phyloP scores from a whole-genome alignment of 305 asterid species.

The Rubia tinctorum region DNA sequence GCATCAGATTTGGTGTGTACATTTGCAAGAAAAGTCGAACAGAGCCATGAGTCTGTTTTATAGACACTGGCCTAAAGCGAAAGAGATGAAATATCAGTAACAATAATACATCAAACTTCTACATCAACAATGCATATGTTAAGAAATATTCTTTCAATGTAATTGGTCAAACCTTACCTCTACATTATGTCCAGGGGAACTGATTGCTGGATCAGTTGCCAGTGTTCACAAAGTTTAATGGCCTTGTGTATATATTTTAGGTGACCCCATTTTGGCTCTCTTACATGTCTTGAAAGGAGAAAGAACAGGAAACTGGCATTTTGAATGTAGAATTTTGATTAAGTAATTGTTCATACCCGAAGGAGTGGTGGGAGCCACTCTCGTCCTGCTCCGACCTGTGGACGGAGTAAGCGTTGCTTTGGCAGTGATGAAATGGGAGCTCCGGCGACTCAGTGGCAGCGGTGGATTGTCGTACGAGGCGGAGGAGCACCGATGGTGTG shows the following conservation, averaged over 20 bases:
- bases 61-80: slow-evolving; percentile 68
- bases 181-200: slow-evolving; percentile 70
- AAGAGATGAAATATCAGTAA: slow-evolving; percentile 8
- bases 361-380: too few species aligned
- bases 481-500: too few species aligned
- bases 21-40: slow-evolving; percentile 94
- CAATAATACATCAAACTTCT: too few species aligned
- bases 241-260: slow-evolving; percentile 90
- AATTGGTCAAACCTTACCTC: slow-evolving; percentile 45
- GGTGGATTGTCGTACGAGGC: too few species aligned
- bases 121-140: neutral
- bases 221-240: slow-evolving; percentile 90
- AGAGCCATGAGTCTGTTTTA: slow-evolving; percentile 62
- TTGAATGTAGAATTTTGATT: too few species aligned
- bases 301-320: too few species aligned
- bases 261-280: slow-evolving; percentile 98
- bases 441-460: too few species aligned
- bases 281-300: slow-evolving; percentile 60
- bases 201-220: slow-evolving; percentile 70
- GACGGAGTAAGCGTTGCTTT: too few species aligned
- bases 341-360: too few species aligned
- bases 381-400: too few species aligned
- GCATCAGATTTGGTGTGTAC: slow-evolving; percentile 55
- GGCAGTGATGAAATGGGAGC: too few species aligned
- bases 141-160: neutral